A percentile compares a stretch with the other conserved stretches of the same genome.
Conservation (phyloP, 306 rosid species). For the Ormosia semicastrata region DNA sequence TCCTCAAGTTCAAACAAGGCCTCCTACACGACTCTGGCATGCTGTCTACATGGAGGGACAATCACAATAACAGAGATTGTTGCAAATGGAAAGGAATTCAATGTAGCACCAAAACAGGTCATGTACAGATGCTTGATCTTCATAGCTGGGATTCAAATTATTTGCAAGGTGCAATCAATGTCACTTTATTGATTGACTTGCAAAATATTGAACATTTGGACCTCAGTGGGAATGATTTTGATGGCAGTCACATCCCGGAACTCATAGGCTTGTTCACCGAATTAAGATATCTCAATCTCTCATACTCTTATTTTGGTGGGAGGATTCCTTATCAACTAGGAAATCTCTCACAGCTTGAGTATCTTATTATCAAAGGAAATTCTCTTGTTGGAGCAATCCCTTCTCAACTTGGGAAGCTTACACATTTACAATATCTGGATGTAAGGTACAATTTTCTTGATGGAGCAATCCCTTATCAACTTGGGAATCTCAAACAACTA, state of each 20-base stretch:
- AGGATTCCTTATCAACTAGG: slow-evolving; percentile 2
- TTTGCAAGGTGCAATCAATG: background rate
- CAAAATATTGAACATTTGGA: slow-evolving; percentile 9
- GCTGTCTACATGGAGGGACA: slow-evolving; percentile 5
- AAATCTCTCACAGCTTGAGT: background rate
- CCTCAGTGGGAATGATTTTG: background rate
- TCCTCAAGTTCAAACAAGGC: slow-evolving; percentile 4
- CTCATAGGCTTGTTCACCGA: background rate
- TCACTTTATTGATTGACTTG: background rate
- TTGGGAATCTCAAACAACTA: background rate
- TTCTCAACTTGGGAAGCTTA: background rate
- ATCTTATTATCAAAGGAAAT: background rate
- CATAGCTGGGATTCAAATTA: background rate
- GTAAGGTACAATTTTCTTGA: too few relatives aligned
- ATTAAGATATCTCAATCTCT: slow-evolving; percentile 21
- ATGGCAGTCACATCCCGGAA: background rate
- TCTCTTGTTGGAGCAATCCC: background rate
- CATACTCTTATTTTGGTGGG: fast-evolving
- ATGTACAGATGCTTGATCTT: background rate
- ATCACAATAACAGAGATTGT: background rate
- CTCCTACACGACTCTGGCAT: background rate
- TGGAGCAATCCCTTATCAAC: background rate
- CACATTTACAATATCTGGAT: background rate
- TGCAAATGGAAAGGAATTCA: slow-evolving; percentile 13
- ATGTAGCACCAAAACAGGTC: slow-evolving; percentile 15